Base-by-base conservation (phyloP, 1,284 basidiomycete species). In the Sparassis latifolia region DNA sequence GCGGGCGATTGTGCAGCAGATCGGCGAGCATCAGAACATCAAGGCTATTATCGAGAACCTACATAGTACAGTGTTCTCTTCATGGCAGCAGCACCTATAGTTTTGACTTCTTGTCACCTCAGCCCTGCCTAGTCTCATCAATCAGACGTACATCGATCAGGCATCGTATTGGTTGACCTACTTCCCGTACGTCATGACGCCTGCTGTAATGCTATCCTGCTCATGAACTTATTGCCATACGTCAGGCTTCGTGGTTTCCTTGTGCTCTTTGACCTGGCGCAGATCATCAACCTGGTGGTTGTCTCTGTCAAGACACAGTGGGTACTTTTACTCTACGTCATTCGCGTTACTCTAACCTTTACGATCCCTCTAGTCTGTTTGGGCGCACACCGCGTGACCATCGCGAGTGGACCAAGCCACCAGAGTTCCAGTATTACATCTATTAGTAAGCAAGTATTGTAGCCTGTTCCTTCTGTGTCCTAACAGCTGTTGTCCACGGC, bases 381-480 rank as follows among this genome's bases (percentile, higher is more conserved):
- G 92, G 94, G n/a, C 86, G 95, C 51, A 99, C 97, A 0, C 96
- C 95, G 43, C 83, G 97, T 58, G 94, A 97, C 62, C 92, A 98
- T 52, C 80, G 93, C 48, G 94, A 97, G 61, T 95, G 91, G 86
- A 97, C 96, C 4, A 89, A 95, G 65, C 96, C 96, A 12, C 91
- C 91, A 3, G 84, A 87, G 39, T 98, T 98, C 65, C 86, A 95
- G 61, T 98, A 89, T 70, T 80, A 90, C 9, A 80, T 95, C 52
- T 93, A 92, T 69, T 94, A 89, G 86, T 90, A 57, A 67, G 86
- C 76, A 46, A 39, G 20, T 42, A 43, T 41, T 39, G 20, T 20
- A 20, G 20, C 20, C 20, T 20, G 20, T 20, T 20, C 20, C 20
- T 20, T 20, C 20, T 20, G 20, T 20, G 20, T 20, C 20, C 20